phyloP scores from a whole-genome alignment of 495 filamentous ascomycete species.

The Aspergillus ellipticus region DNA sequence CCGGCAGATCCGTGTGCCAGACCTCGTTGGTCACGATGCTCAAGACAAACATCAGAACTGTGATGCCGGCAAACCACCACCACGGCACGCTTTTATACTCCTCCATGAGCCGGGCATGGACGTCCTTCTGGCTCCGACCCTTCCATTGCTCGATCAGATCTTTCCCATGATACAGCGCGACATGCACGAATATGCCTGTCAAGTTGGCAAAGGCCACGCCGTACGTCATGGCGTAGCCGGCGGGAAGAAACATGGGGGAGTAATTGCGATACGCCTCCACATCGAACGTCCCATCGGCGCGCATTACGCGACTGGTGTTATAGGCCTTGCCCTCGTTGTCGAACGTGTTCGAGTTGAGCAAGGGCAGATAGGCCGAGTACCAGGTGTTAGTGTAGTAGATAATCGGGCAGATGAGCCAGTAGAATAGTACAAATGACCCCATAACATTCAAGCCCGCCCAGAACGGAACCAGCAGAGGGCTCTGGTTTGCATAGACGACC shows the following conservation, averaged over 20 bases:
- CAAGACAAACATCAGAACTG: constrained; percentile 51
- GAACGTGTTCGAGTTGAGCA: constrained; percentile 46
- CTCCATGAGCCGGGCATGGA: constrained; percentile 40
- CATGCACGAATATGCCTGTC: constrained; percentile 61
- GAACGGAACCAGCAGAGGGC: constrained; percentile 80
- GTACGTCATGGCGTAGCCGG: constrained; percentile 53
- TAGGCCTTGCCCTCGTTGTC: constrained; percentile 43
- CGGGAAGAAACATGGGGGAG: constrained; percentile 47
- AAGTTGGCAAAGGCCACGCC: constrained; percentile 70
- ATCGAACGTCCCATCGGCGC: constrained; percentile 35
- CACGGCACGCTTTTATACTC: constrained; percentile 36
- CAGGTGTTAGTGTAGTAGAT: constrained; percentile 66
- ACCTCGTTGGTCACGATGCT: constrained; percentile 61
- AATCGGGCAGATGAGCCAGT: constrained; percentile 84
- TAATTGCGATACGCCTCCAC: constrained; percentile 39
- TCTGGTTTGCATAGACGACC: constrained; percentile 80
- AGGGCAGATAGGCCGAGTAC: constrained; percentile 52
- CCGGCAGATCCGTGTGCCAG: constrained; percentile 62
- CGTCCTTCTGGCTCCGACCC: constrained; percentile 53
- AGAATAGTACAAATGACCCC: constrained; percentile 76
- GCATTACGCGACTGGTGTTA: constrained; percentile 43
- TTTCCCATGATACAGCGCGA: constrained; percentile 60
- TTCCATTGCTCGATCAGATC: constrained; percentile 60
- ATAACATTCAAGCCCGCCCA: constrained; percentile 92
- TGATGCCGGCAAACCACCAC: constrained; percentile 42